Evolutionary conservation across 768 basidiomycete genomes (phyloP), one percentile per base, ranked within the genome.

Genomic region (Leccinum uliginosum): DNA sequence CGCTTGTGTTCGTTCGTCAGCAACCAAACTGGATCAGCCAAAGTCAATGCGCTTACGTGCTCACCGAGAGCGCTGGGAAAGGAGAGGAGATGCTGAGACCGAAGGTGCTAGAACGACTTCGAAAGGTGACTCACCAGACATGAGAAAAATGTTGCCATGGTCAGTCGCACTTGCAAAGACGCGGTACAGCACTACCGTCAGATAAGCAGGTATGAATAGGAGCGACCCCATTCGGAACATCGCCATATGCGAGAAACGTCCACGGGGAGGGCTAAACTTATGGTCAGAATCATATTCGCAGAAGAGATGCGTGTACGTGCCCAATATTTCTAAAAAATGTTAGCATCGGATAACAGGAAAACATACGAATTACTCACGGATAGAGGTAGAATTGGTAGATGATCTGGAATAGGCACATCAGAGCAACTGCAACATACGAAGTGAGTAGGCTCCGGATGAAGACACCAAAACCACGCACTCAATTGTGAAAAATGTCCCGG

Each of bases 321-420:
- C 86, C 86, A 60, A 88, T 83, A 68, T 88, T 88, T 58, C 86
- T 87, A 56, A 43, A 38, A 49, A 34, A 26, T 0, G 12, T 50
- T 9, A 58, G 24, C 15, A 51, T 54, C 26, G 54, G 21, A 11
- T 34, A 30, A 10, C 8, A 29, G 6, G 26, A 17, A 7, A 29
- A 27, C 6, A 47, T 7, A 32, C 12, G 6, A 24, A 30, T 0
- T 6, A 79, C 90, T 72, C 67, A 93, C 89, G 91, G 91, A 78
- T 93, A 93, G 34, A 92, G 79, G 67, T 91, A 85, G 67, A 93
- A 94, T 66, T 94, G 94, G 68, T 94, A 96, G 35, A 86, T 84
- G 51, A 97, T 89, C 71, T 95, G 93, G 59, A 86, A 90, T n/a
- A 93, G 78, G 71, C 92, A 95, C 94, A 97, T 96, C 55, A 96